A percentile compares a stretch with the other conserved stretches of the same genome.
phyloP scores from a whole-genome alignment of 2,329 filamentous ascomycete species.

The Fusarium agapanthi region DNA sequence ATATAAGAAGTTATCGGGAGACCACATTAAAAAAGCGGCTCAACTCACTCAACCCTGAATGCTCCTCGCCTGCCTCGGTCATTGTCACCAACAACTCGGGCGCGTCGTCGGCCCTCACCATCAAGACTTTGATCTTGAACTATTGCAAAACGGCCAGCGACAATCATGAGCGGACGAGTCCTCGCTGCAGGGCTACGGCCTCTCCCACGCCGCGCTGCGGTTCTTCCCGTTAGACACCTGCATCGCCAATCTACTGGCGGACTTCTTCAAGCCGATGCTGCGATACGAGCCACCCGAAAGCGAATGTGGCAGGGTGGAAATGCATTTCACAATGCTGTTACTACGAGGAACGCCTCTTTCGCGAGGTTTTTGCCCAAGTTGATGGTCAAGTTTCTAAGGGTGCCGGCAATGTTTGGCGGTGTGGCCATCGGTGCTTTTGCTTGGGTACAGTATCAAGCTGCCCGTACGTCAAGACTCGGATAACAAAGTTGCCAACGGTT shows the following conservation, averaged over 20 bases:
- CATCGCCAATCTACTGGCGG: slow-evolving; percentile 75
- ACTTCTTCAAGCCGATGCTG: slow-evolving; percentile 71
- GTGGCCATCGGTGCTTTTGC: slow-evolving; percentile 86
- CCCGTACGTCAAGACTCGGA: slow-evolving; percentile 65
- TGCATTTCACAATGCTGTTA: slow-evolving; percentile 82
- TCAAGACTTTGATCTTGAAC: slow-evolving; percentile 23
- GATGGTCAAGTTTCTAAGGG: slow-evolving; percentile 85
- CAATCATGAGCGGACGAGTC: slow-evolving; percentile 49
- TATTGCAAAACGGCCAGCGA: slow-evolving; percentile 28
- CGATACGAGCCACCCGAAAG: slow-evolving; percentile 67
- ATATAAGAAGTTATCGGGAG: slow-evolving; percentile 29
- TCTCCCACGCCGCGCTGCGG: slow-evolving; percentile 68
- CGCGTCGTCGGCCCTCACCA: slow-evolving; percentile 39
- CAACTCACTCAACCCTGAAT: slow-evolving; percentile 26
- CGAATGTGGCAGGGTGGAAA: slow-evolving; percentile 83
- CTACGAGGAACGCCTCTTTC: slow-evolving; percentile 71
- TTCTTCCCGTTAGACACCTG: slow-evolving; percentile 67
- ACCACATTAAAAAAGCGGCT: slow-evolving; percentile 28
- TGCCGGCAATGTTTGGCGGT: slow-evolving; percentile 92
- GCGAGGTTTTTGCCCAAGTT: slow-evolving; percentile 80
- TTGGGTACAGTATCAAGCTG: slow-evolving; percentile 96
- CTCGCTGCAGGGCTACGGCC: slow-evolving; percentile 77
- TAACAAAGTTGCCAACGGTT: background rate
- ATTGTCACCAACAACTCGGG: slow-evolving; percentile 32
- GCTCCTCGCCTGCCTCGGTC: slow-evolving; percentile 24